Evolutionary conservation across 805 yeast species (phyloP), one percentile per base, ranked within the genome.

Genomic region (Jamesozyma piceae): DNA sequence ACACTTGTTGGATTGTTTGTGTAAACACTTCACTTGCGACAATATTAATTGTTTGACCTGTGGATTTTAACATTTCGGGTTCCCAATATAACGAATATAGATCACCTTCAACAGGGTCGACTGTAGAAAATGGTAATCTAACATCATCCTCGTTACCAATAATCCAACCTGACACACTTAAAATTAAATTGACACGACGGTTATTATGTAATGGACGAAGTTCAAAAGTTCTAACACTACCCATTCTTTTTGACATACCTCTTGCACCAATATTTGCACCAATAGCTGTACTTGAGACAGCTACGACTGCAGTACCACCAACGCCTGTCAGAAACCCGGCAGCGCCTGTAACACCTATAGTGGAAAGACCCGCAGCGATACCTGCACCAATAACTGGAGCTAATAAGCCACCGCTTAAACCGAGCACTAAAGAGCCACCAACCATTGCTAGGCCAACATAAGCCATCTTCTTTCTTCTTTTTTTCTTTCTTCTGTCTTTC

Each of bases 351-450:
- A 94, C 83, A 27, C 99, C 99, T 19, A 90, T 77, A 0, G 98
- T 92, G 1, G 97, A 81, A 33, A 92, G 69, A 14, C 97, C 99
- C 3, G 97, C 97, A 2, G 97, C 98, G 24, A 92, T 58, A 55
- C 99, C 99, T 1, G 97, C 97, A 39, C 97, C 97, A 55, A 92
- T 94, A 2, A 94, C 95, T 0, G 99, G 99, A 0, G 98, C 98
- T 36, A 92, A 66, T 35, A 92, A 64, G 5, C 99, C 99, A 8
- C 95, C 97, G 46, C 96, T 86, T 17, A 92, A 68, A 2, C 99
- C 99, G 45, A 92, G 75, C 1, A 92, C 95, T 19, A 92, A 67
- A 1, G 95, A 89, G 2, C 99, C 99, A 24, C 97, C 97, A 14
- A 89, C 72, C 6, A 97, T 92, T 0, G 99, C 99, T 38, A 92